Evolutionary conservation across 2,329 filamentous ascomycete species (phyloP).

Genomic region (Colletotrichum sansevieriae): DNA sequence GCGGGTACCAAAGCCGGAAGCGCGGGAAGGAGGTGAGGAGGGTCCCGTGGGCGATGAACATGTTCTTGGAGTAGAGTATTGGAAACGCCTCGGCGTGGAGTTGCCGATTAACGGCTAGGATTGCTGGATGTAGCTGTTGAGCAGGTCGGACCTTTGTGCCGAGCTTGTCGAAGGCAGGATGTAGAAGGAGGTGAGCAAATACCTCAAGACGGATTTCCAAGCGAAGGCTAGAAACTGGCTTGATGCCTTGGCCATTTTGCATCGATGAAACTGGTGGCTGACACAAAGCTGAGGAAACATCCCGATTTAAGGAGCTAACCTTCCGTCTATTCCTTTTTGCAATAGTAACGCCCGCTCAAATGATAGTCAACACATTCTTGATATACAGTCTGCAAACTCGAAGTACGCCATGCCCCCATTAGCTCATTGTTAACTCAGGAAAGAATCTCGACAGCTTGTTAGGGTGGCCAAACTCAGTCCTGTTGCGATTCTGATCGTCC

Average conservation of each 20-base stretch:
- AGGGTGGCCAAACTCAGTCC: constrained; percentile 42
- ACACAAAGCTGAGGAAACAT: too few species aligned
- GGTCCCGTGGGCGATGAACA: constrained; percentile 57
- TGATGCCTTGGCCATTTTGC: constrained; percentile 2
- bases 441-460: constrained; percentile 43
- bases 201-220: constrained; percentile 62
- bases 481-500: constrained; percentile 35
- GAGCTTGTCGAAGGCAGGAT: constrained; percentile 45
- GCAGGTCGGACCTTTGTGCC: constrained; percentile 33
- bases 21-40: constrained; percentile 57
- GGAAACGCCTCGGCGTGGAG: constrained; percentile 56
- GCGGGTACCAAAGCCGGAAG: constrained; percentile 51
- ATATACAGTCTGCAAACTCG: background rate
- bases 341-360: background rate
- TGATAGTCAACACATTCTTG: background rate
- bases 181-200: constrained; percentile 57
- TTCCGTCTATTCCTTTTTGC: background rate
- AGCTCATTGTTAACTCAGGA: constrained; percentile 42
- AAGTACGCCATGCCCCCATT: background rate
- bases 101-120: constrained; percentile 57
- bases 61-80: constrained; percentile 59
- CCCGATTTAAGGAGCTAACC: too few species aligned
- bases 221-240: constrained; percentile 55
- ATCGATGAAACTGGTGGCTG: too few species aligned
- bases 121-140: constrained; percentile 50